Base-by-base conservation (phyloP, 2,329 filamentous ascomycete species). In the Colletotrichum filicis region DNA sequence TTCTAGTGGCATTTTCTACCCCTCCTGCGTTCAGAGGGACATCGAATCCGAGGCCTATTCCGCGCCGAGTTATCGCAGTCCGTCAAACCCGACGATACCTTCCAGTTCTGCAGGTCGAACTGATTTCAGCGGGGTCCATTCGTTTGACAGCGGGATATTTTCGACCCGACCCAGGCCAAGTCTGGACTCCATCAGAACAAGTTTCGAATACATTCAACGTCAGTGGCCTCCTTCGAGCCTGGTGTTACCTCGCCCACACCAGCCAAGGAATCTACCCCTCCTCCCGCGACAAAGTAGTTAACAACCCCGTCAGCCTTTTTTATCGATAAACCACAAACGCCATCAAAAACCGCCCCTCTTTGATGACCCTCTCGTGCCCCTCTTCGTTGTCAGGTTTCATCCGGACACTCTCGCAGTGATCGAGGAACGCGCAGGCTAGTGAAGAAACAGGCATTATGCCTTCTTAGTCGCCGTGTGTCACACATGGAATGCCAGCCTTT, bases 241-340 rank as follows among this genome's bases (percentile, higher is more conserved):
- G 59, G 42, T 69, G 53, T 64, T 32, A 64, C 69, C 49, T 68
- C 53, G 30, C 28, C 65, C 57, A 72, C 30, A 61, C 57, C 16
- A 53, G 67, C 67, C 62, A 60, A 71, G 60, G 32, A 35, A 56
- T 67, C 28, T 67, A 24, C 68, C 63, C 68, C 68, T 71, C 68
- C 62, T 71, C 55, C 46, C 62, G 46, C 52, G 42, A 68, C 69
- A 26, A 55, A 46, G 28, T 52, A 5, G 35, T 53, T 58, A 30
- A 53, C 28, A 28, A 6, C 42, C 58, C 52, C 24, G 26, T 52
- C 49, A 68, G 68, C 49, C 64, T 8, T 57, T 57, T 68, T 22
- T 52, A 62, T 63, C 65, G 65, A 72, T 68, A 32, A 59, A 26
- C 16, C 24, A 55, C 32, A 63, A n/a, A 24, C 65, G 37, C 69